A percentile compares a stretch with the other conserved stretches of the same genome.
Evolutionary conservation across 352 stramenopile species (phyloP).

Genomic region (Aphanomyces stellatus): DNA sequence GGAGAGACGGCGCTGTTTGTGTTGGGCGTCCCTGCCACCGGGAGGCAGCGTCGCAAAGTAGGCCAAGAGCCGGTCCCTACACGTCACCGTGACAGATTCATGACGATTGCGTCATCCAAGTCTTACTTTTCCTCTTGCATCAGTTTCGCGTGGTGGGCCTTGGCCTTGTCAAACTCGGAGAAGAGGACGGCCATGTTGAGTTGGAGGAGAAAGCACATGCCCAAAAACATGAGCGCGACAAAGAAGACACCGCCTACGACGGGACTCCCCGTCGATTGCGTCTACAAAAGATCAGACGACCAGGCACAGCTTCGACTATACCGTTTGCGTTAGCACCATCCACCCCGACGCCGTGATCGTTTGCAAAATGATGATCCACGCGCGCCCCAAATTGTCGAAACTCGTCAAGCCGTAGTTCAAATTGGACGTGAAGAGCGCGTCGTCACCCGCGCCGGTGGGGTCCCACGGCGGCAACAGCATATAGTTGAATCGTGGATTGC

Average conservation of each 20-base stretch:
- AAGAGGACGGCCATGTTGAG: constrained; percentile 86
- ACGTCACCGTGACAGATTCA: too few relatives aligned
- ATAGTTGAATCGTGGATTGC: constrained; percentile 48
- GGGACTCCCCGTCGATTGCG: constrained; percentile 39
- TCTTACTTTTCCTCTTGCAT: constrained; percentile 18
- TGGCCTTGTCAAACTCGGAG: constrained; percentile 28
- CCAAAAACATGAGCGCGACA: constrained; percentile 79
- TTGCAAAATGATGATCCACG: constrained; percentile 58
- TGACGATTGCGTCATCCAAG: constrained; percentile 10
- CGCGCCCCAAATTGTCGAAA: constrained; percentile 86
- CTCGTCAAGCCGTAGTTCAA: constrained; percentile 86
- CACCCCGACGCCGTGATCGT: constrained; percentile 6
- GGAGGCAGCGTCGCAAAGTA: not conserved
- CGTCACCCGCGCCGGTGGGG: constrained; percentile 35
- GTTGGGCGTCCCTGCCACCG: not conserved
- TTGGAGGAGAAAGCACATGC: constrained; percentile 89
- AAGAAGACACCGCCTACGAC: constrained; percentile 68
- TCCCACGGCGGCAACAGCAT: constrained; percentile 1
- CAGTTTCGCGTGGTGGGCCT: constrained; percentile 11
- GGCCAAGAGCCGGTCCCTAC: not conserved
- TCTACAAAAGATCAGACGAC: constrained; percentile 5
- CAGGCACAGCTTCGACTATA: not conserved
- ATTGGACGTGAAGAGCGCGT: constrained; percentile 41
- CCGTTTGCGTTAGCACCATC: constrained; percentile 68
- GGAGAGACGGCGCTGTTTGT: not conserved